phyloP scores from a whole-genome alignment of 2,329 filamentous ascomycete species.

The Diaporthe ilicicola region DNA sequence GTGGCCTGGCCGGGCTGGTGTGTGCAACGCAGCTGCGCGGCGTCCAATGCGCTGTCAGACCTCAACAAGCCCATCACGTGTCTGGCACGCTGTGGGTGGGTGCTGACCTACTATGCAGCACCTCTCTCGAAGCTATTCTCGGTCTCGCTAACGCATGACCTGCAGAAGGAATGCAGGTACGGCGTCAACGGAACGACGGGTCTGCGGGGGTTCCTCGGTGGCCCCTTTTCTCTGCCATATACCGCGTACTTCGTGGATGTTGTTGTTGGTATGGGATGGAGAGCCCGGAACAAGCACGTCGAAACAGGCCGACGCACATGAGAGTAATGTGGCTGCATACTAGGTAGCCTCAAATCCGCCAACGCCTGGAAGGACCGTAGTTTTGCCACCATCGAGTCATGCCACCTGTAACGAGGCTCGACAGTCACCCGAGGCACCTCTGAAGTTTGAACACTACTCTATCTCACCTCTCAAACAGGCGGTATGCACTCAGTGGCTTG shows the following conservation, averaged over 20 bases:
- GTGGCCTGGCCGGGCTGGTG: not conserved
- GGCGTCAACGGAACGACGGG: not conserved
- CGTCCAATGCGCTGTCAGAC: not conserved
- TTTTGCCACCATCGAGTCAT: slow-evolving; percentile 12
- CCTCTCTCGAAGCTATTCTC: slow-evolving; percentile 12
- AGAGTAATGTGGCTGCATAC: slow-evolving; percentile 13
- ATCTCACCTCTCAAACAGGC: slow-evolving; percentile 5
- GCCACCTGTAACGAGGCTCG: not conserved
- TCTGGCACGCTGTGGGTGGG: not conserved
- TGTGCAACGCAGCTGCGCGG: not conserved
- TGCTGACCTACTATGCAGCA: slow-evolving; percentile 4
- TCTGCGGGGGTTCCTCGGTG: not conserved
- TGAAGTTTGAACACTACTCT: not conserved
- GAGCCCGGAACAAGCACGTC: not conserved
- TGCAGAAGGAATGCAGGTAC: slow-evolving; percentile 30
- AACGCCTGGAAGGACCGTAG: not conserved
- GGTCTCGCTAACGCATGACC: slow-evolving; percentile 31
- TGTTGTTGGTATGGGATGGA: not conserved
- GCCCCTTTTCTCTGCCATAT: not conserved
- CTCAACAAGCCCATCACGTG: slow-evolving; percentile 21
- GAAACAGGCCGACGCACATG: slow-evolving; percentile 10
- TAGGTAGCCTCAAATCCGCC: slow-evolving; percentile 4
- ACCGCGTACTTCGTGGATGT: not conserved
- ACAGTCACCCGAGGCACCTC: not conserved
- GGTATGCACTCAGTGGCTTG: slow-evolving; percentile 10